Evolutionary conservation across 192 early-diverging fungal species (phyloP).

Genomic region (Coemansia sp.): DNA sequence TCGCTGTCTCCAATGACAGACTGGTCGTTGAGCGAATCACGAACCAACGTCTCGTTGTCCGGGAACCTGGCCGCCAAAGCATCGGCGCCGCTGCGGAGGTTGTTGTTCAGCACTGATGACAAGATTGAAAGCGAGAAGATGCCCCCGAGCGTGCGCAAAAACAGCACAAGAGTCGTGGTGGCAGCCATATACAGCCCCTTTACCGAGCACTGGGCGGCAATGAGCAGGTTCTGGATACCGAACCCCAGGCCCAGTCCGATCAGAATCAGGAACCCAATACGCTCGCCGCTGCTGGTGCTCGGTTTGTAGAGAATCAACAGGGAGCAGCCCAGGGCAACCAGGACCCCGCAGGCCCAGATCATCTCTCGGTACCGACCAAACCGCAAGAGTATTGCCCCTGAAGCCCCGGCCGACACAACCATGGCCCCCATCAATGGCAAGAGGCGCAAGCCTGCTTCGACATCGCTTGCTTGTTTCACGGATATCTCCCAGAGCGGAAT

Average conservation of each 20-base stretch:
- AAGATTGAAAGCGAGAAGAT: slow-evolving; percentile 56
- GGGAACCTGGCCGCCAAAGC: slow-evolving; percentile 25
- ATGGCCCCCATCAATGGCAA: slow-evolving; percentile 69
- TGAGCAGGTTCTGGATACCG: slow-evolving; percentile 65
- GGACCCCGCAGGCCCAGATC: slow-evolving; percentile 57
- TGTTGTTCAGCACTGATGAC: slow-evolving; percentile 59
- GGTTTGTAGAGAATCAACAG: slow-evolving; percentile 56
- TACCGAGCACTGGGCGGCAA: slow-evolving; percentile 67
- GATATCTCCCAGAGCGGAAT: slow-evolving; percentile 60
- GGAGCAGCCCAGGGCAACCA: slow-evolving; percentile 60
- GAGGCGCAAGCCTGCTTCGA: slow-evolving; percentile 62
- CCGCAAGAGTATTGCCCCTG: slow-evolving; percentile 55
- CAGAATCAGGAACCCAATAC: slow-evolving; percentile 62
- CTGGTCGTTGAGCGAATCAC: slow-evolving; percentile 47
- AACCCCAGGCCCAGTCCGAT: slow-evolving; percentile 71
- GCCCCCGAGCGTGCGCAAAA: slow-evolving; percentile 61
- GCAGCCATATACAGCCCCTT: slow-evolving; percentile 56
- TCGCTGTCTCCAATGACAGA: slow-evolving; percentile 20
- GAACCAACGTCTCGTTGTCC: slow-evolving; percentile 39
- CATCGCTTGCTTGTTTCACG: slow-evolving; percentile 54
- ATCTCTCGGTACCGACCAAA: slow-evolving; percentile 57
- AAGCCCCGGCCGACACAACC: slow-evolving; percentile 57
- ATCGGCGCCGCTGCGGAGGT: slow-evolving; percentile 23
- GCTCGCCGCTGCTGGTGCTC: slow-evolving; percentile 45
- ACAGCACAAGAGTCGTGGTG: slow-evolving; percentile 58